Percentiles rank a stretch among this genome's conserved stretches.
phyloP scores from a whole-genome alignment of 2,329 filamentous ascomycete genomes.

The Aspergillus fijiensis region DNA sequence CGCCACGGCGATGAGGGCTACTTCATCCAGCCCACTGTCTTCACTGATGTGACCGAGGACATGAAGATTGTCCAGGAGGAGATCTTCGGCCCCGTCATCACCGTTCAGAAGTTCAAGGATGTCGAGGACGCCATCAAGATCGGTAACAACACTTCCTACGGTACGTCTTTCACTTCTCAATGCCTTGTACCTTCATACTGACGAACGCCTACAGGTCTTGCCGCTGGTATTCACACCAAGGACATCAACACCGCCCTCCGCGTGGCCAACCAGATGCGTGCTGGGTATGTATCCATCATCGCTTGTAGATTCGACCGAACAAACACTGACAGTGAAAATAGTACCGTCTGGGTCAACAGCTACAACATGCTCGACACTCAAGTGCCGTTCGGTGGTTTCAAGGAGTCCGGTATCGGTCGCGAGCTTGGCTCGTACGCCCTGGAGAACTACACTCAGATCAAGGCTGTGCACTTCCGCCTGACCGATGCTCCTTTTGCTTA shows the following conservation, averaged over 20 bases:
- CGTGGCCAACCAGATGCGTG: slow-evolving; percentile 67
- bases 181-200: background rate
- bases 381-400: slow-evolving; percentile 47
- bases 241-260: slow-evolving; percentile 78
- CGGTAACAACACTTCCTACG: slow-evolving; percentile 72
- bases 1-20: slow-evolving; percentile 75
- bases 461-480: slow-evolving; percentile 45
- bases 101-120: slow-evolving; percentile 71
- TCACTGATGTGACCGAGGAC: slow-evolving; percentile 67
- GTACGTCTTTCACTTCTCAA: slow-evolving; percentile 29
- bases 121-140: slow-evolving; percentile 67
- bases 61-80: slow-evolving; percentile 75
- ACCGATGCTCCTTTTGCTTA: slow-evolving; percentile 48
- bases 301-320: slow-evolving; percentile 16
- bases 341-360: slow-evolving; percentile 63
- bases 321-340: slow-evolving; percentile 7
- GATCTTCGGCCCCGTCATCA: slow-evolving; percentile 77
- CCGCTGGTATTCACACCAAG: slow-evolving; percentile 72
- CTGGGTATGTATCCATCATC: slow-evolving; percentile 62
- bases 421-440: slow-evolving; percentile 51
- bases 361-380: slow-evolving; percentile 66
- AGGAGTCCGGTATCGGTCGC: slow-evolving; percentile 45
- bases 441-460: slow-evolving; percentile 52
- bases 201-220: slow-evolving; percentile 48
- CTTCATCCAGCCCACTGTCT: slow-evolving; percentile 85